Conservation (phyloP, 2,329 filamentous ascomycete species). For the Ascochyta fabae region DNA sequence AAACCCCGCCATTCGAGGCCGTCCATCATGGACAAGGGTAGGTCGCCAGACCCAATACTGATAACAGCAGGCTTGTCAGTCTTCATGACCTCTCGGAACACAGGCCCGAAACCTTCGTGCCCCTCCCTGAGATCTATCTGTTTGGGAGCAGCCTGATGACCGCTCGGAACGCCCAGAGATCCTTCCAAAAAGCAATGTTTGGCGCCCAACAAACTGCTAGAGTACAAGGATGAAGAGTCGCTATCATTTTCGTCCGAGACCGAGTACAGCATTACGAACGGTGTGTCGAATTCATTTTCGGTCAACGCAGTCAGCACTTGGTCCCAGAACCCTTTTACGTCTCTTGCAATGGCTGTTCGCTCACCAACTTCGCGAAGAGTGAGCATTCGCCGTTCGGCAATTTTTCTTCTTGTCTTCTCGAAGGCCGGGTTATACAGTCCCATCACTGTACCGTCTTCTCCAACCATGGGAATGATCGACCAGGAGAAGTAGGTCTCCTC, state of each 20-base stretch:
- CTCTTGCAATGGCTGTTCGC: constrained; percentile 73
- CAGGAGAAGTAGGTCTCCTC: constrained; percentile 86
- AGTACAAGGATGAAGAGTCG: constrained; percentile 74
- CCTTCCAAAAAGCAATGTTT: constrained; percentile 75
- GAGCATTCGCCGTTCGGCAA: constrained; percentile 80
- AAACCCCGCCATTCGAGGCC: constrained; percentile 75
- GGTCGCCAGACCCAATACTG: constrained; percentile 68
- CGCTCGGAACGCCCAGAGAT: constrained; percentile 69
- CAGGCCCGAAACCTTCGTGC: constrained; percentile 75
- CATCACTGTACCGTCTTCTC: constrained; percentile 74
- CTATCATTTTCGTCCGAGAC: constrained; percentile 74
- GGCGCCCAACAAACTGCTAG: constrained; percentile 66
- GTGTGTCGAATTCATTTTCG: constrained; percentile 76
- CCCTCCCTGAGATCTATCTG: constrained; percentile 73
- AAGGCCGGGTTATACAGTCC: constrained; percentile 82
- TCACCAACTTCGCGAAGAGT: constrained; percentile 80
- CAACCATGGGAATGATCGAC: constrained; percentile 80
- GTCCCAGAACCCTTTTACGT: constrained; percentile 75
- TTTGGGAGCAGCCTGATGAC: constrained; percentile 66
- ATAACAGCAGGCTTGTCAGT: constrained; percentile 71
- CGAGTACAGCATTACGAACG: constrained; percentile 79
- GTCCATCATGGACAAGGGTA: constrained; percentile 69
- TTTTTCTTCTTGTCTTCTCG: constrained; percentile 78
- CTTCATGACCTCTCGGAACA: constrained; percentile 77
- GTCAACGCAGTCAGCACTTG: constrained; percentile 73